Percentiles rank a stretch among this genome's conserved stretches.
phyloP scores from a whole-genome alignment of 2,329 filamentous ascomycete genomes.

The Aspergillus sp. region DNA sequence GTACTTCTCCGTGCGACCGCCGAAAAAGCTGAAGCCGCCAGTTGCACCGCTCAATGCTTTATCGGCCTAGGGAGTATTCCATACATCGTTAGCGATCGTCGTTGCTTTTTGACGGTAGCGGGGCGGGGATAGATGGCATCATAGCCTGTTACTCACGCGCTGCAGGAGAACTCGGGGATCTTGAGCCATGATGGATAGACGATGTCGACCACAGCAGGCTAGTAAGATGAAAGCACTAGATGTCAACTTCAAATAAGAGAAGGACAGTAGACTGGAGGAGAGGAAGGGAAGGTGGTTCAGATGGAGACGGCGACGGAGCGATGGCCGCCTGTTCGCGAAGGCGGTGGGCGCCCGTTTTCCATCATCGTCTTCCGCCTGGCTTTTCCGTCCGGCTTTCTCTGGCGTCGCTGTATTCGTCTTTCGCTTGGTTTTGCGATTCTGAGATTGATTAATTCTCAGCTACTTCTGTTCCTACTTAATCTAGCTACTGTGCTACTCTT shows the following conservation, averaged over 20 bases:
- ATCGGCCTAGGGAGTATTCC: conserved; percentile 66
- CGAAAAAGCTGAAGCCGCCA: conserved; percentile 86
- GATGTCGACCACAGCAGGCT: conserved; percentile 1
- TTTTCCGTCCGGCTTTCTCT: background rate
- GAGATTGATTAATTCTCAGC: background rate
- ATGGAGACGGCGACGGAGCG: background rate
- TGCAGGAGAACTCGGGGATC: conserved; percentile 76
- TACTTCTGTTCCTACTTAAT: background rate
- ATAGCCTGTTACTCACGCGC: conserved; percentile 57
- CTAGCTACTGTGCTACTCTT: background rate
- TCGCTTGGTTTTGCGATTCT: background rate
- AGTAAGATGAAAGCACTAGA: conserved; percentile 3
- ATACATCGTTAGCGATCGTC: conserved; percentile 30
- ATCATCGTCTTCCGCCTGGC: background rate
- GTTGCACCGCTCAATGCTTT: conserved; percentile 73
- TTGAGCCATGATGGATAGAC: conserved; percentile 61
- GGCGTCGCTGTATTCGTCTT: conserved; percentile 3
- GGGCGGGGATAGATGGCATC: conserved; percentile 9
- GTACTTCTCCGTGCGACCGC: conserved; percentile 82
- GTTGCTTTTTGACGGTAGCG: conserved; percentile 17
- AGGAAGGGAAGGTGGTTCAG: background rate
- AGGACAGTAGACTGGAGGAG: background rate
- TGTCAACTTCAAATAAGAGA: background rate
- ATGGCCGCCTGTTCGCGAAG: conserved; percentile 15
- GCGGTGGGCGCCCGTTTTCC: conserved; percentile 15